phyloP scores from a whole-genome alignment of 1,139 yeast species.

The Petasospora rhodanensis region DNA sequence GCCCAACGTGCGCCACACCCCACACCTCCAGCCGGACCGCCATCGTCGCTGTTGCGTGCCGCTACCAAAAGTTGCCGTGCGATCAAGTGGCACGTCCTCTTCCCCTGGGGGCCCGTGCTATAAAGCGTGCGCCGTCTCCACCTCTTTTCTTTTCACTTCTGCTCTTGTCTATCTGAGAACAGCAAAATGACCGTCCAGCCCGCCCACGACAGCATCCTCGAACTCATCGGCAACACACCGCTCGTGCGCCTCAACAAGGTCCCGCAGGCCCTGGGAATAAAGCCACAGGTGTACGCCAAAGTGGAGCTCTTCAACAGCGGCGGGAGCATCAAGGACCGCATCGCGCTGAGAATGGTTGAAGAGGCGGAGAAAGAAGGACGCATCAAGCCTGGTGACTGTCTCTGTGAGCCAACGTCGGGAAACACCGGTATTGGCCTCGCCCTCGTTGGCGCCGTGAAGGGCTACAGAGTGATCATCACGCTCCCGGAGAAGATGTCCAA shows the following conservation, averaged over 20 bases:
- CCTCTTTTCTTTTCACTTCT: too few relatives aligned
- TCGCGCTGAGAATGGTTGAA: conserved; percentile 81
- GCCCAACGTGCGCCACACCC: too few relatives aligned
- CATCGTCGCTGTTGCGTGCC: too few relatives aligned
- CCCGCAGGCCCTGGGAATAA: conserved; percentile 74
- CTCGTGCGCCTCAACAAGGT: conserved; percentile 68
- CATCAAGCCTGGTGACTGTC: conserved; percentile 80
- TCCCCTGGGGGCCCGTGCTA: too few relatives aligned
- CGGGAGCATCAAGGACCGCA: conserved; percentile 94
- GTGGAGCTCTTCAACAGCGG: conserved; percentile 87
- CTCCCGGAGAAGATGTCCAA: conserved; percentile 92
- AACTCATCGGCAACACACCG: conserved; percentile 82
- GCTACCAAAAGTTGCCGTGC: conserved; percentile 18
- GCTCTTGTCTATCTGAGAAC: too few relatives aligned
- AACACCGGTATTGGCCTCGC: conserved; percentile 90
- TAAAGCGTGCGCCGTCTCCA: too few relatives aligned
- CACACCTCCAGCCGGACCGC: too few relatives aligned
- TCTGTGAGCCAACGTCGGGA: conserved; percentile 89
- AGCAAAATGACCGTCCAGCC: conserved; percentile 14
- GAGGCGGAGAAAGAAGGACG: conserved; percentile 78
- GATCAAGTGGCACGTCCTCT: conserved; percentile 6
- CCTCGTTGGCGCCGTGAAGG: conserved; percentile 79
- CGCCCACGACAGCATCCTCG: conserved; percentile 40
- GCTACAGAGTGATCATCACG: conserved; percentile 84
- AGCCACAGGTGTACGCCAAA: conserved; percentile 81